Percentiles rank a stretch among this genome's conserved stretches.
Evolutionary conservation across 2,329 filamentous ascomycete genomes (phyloP).

Genomic region (Pezicula rhizophila): DNA sequence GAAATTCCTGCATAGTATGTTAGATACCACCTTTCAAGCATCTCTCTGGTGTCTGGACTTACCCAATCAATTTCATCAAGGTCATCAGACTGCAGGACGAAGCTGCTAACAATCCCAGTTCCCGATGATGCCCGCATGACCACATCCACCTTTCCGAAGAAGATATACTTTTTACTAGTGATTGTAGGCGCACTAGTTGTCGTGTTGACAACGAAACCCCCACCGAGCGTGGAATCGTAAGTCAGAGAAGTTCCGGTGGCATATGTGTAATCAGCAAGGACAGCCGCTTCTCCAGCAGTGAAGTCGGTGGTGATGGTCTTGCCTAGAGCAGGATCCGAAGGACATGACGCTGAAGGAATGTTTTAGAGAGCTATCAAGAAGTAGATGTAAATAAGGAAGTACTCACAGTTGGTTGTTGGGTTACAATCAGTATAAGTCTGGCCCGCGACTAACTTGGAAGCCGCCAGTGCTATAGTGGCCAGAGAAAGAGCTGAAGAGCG

Average conservation of each 20-base stretch:
- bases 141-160: slow-evolving; percentile 45
- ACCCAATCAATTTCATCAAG: slow-evolving; percentile 48
- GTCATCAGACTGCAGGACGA: slow-evolving; percentile 44
- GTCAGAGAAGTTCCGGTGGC: slow-evolving; percentile 39
- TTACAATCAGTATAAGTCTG: slow-evolving; percentile 40
- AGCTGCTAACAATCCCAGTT: slow-evolving; percentile 41
- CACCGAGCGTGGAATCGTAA: slow-evolving; percentile 34
- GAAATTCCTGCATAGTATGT: slow-evolving; percentile 24
- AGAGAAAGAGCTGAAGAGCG: not conserved
- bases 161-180: slow-evolving; percentile 40
- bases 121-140: slow-evolving; percentile 41
- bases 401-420: slow-evolving; percentile 33
- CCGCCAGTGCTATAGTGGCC: slow-evolving; percentile 7
- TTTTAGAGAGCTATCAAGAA: slow-evolving; percentile 14
- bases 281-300: slow-evolving; percentile 27
- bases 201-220: slow-evolving; percentile 42
- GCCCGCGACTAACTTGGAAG: slow-evolving; percentile 23
- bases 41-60: slow-evolving; percentile 8
- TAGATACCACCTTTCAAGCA: not conserved
- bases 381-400: not conserved
- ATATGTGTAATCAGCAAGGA: slow-evolving; percentile 47
- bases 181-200: slow-evolving; percentile 42
- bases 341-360: slow-evolving; percentile 26
- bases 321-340: slow-evolving; percentile 36
- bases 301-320: slow-evolving; percentile 36